phyloP scores from a whole-genome alignment of 177 flowering plant genomes.

The Vitis hybrid region DNA sequence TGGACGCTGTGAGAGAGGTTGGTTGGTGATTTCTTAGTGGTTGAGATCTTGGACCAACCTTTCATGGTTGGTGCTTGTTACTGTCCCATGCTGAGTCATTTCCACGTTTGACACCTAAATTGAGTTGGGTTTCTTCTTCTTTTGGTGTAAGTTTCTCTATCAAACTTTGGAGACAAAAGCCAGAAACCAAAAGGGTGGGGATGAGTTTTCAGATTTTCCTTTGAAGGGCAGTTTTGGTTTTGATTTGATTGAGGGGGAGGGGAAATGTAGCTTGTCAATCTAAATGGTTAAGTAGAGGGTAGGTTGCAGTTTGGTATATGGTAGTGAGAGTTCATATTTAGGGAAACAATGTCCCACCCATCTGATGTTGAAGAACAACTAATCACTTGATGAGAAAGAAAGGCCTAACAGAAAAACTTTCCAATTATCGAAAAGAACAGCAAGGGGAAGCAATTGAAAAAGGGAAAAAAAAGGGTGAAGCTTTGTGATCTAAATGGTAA shows the following conservation, averaged over 20 bases:
- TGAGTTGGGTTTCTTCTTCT: neutral
- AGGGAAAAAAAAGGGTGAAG: neutral
- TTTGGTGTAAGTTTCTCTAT: neutral
- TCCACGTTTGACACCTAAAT: constrained; percentile 14
- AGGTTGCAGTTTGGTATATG: neutral
- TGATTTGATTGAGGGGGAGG: constrained; percentile 7
- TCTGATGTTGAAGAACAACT: neutral
- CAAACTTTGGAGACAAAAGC: neutral
- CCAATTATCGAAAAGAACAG: neutral
- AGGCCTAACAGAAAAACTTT: neutral
- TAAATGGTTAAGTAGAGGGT: too few relatives aligned
- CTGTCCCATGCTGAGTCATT: constrained; percentile 29
- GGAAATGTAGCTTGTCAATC: neutral
- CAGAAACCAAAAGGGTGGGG: neutral
- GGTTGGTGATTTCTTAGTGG: constrained; percentile 10
- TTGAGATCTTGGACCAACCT: constrained; percentile 9
- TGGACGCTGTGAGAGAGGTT: constrained; percentile 2
- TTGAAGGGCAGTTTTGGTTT: constrained; percentile 2
- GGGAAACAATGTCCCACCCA: neutral
- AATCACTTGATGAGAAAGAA: neutral
- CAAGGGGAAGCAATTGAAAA: neutral
- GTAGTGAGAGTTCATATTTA: neutral
- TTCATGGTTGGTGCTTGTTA: neutral
- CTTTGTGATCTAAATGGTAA: constrained; percentile 2
- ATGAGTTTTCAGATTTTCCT: neutral